Evolutionary conservation across 2,329 filamentous ascomycete species (phyloP), one percentile per base, ranked within the genome.

Genomic region (Diaporthe vaccinii): DNA sequence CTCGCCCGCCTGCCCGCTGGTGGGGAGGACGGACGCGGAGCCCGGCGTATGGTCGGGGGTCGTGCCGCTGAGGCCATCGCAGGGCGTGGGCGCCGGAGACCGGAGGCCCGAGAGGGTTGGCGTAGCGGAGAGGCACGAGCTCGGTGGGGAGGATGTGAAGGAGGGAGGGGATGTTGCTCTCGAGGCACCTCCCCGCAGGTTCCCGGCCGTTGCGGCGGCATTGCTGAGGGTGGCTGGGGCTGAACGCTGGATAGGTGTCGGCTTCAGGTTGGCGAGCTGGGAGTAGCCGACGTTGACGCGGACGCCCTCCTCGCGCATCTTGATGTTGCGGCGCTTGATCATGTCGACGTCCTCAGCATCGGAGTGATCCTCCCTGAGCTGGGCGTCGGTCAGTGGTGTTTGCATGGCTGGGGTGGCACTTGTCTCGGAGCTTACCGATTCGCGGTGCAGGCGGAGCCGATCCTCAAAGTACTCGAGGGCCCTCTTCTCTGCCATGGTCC

Each of bases 281-380:
- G 17, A 10, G 62, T 68, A 68, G 62, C 2, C 6, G 46, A 68
- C 10, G 2, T 12, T 53, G 46, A 69, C 3, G 22, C 44, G 65
- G 46, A 55, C n/a, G n/a, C 65, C 49, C 34, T 69, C 46, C 14
- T 55, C 65, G 1, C 65, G 65, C 49, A 41, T 49, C 65, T 8
- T 69, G 65, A 55, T 20, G 34, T 55, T 28, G 2, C 46, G 65
- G 34, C 28, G 62, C 44, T n/a, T 49, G 44, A 51, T 8, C 20
- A 4, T 4, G 10, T 12, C 39, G 17, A 17, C 8, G 4, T 39
- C 46, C 31, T 65, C 41, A 17, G 6, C 12, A n/a, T 22, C 8
- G 9, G 4, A 7, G 61, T 6, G 14, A 1, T 31, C 25, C 25
- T 44, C 58, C 8, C 7, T 15, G 25, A 14, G 3, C 61, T 65